Evolutionary conservation across 176 grass and related monocot species (phyloP).

Genomic region (Zizania latifolia): DNA sequence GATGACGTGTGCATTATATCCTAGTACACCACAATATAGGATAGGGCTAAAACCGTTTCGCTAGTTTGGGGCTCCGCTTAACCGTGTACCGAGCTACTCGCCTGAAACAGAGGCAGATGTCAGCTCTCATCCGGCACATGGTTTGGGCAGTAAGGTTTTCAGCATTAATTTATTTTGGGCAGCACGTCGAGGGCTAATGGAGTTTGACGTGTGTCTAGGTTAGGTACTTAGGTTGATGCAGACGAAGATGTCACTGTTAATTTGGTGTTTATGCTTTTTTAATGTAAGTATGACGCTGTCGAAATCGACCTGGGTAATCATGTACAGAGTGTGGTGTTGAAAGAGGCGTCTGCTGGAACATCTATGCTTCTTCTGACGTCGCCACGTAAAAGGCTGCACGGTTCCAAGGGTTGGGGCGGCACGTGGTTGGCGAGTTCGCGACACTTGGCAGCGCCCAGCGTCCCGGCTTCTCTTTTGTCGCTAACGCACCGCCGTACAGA

Average conservation of each 20-base stretch:
- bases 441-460: conserved; percentile 21
- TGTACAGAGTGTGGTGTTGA: not conserved
- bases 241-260: not conserved
- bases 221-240: not conserved
- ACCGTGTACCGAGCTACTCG: not conserved
- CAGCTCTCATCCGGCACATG: conserved; percentile 1
- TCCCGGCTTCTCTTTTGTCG: conserved; percentile 13
- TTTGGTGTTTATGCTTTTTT: not conserved
- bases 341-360: not conserved
- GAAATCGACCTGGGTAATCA: not conserved
- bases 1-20: conserved; percentile 27
- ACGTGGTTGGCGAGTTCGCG: not conserved
- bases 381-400: not conserved
- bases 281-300: not conserved
- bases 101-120: not conserved
- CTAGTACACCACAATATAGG: not conserved
- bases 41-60: not conserved
- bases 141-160: not conserved
- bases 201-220: conserved; percentile 18
- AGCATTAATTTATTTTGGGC: not conserved
- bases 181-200: not conserved
- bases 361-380: not conserved
- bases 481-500: not conserved
- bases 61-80: not conserved
- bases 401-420: not conserved